Evolutionary conservation across 2,329 filamentous ascomycete species (phyloP), one percentile per base, ranked within the genome.

Genomic region (Clonostachys solani): DNA sequence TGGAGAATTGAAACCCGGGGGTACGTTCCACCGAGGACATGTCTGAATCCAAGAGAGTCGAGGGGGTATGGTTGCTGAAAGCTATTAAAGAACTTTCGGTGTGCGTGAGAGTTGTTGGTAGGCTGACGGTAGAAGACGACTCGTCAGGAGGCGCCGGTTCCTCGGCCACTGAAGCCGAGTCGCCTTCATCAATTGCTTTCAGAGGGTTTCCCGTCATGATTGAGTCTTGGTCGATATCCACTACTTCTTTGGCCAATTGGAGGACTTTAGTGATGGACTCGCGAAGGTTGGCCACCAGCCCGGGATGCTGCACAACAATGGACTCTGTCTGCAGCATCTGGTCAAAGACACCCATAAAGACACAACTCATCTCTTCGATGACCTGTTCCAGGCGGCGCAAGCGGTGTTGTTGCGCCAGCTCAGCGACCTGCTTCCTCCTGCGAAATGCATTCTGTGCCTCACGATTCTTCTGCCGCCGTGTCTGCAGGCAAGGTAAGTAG

Each of bases 391-490:
- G 50, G 9, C 57, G 56, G 12, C 51, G 48, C 29, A 60, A 54
- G 15, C 56, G 55, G 43, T 56, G 52, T 16, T 50, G 49, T 47
- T 61, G 58, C 15, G 55, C 55, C 6, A 52, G 56, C 29, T 61
- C 59, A 12, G 59, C 58, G n/a, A 56, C 56, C 42, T 58, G 58
- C 23, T 56, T 53, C 12, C 58, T 56, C 13, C 52, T 49, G 47
- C 58, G 58, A 41, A 59, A 61, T 47, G 58, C 55, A 42, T 58
- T 59, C 47, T 61, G 58, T 19, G 58, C 58, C 49, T 61, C 55
- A 41, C 58, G 58, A 43, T 61, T 61, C 41, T 59, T 56, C 43
- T 60, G 52, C 42, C 57, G 54, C 34, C 58, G 58, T 43, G 54
- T 54, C 58, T 60, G 43, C 37, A 2, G 12, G 12, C 12, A 40